Conservation (phyloP, 1,284 basidiomycete species). For the Ceratorhiza oryzae-sativae region DNA sequence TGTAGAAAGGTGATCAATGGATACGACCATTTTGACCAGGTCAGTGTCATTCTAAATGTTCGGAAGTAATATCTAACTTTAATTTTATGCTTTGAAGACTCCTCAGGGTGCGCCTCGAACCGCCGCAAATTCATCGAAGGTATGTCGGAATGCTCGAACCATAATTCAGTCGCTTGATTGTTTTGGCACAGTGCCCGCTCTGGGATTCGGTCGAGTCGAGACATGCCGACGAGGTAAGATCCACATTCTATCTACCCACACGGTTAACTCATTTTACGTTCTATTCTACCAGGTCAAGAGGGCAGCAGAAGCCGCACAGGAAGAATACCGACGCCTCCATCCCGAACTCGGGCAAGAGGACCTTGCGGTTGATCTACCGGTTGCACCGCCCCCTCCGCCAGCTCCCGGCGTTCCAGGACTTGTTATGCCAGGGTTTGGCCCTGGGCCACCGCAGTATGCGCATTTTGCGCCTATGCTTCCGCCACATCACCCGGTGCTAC, state of each 20-base stretch:
- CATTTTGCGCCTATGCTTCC: neutral
- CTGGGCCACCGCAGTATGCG: neutral
- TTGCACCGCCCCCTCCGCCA: constrained; percentile 44
- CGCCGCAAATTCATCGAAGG: constrained; percentile 49
- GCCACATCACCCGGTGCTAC: neutral
- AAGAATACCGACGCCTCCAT: constrained; percentile 62
- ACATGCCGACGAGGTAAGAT: constrained; percentile 67
- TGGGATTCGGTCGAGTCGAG: constrained; percentile 74
- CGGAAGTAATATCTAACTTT: neutral
- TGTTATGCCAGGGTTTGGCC: neutral
- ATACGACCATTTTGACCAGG: constrained; percentile 78
- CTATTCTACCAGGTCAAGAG: constrained; percentile 62
- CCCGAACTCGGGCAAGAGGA: constrained; percentile 64
- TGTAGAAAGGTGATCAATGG: constrained; percentile 73
- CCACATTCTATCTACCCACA: neutral
- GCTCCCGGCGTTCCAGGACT: neutral
- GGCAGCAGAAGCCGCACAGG: constrained; percentile 70
- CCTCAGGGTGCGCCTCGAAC: constrained; percentile 16
- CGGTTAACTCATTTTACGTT: neutral
- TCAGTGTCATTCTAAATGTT: constrained; percentile 38
- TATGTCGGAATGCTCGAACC: neutral
- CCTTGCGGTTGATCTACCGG: constrained; percentile 64
- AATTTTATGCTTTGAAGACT: neutral
- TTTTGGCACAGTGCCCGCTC: constrained; percentile 60
- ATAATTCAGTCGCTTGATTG: neutral